Evolutionary conservation across 2,329 filamentous ascomycete species (phyloP).

Genomic region (Aaosphaeria arxii): DNA sequence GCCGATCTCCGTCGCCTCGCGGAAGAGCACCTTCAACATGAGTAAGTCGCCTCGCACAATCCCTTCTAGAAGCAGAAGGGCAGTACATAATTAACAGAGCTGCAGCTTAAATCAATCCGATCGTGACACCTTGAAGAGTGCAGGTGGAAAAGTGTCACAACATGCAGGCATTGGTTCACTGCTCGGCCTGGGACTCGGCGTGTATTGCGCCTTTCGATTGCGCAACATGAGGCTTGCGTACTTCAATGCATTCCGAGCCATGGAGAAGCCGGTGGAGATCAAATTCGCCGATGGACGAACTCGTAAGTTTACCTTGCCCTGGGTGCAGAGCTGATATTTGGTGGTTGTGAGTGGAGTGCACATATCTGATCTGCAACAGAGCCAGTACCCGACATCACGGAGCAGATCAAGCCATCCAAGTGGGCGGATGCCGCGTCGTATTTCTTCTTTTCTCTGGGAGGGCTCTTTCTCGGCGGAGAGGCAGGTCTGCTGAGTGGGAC

Average conservation of each 20-base stretch:
- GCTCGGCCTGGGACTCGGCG: conserved; percentile 58
- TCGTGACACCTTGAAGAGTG: conserved; percentile 55
- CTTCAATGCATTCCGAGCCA: conserved; percentile 60
- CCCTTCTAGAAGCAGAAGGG: not conserved
- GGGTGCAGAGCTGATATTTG: not conserved
- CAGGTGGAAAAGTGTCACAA: conserved; percentile 53
- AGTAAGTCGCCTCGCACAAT: conserved; percentile 4
- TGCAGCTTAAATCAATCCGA: conserved; percentile 52
- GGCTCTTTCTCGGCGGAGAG: conserved; percentile 64
- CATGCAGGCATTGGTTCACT: conserved; percentile 59
- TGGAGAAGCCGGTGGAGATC: conserved; percentile 61
- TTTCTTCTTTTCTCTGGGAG: conserved; percentile 60
- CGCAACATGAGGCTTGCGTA: conserved; percentile 55
- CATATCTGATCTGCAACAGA: conserved; percentile 40
- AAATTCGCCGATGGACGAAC: conserved; percentile 60
- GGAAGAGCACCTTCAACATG: conserved; percentile 15
- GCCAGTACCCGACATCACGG: conserved; percentile 59
- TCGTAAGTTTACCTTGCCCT: conserved; percentile 36
- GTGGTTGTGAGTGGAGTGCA: not conserved
- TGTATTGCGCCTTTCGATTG: conserved; percentile 53
- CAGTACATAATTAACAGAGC: no score
- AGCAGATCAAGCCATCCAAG: conserved; percentile 54
- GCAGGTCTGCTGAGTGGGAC: conserved; percentile 58
- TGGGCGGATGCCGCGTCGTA: conserved; percentile 62
- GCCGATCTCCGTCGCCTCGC: conserved; percentile 11